Conservation (phyloP, 1,284 basidiomycete species). For the Ganoderma lucidum region DNA sequence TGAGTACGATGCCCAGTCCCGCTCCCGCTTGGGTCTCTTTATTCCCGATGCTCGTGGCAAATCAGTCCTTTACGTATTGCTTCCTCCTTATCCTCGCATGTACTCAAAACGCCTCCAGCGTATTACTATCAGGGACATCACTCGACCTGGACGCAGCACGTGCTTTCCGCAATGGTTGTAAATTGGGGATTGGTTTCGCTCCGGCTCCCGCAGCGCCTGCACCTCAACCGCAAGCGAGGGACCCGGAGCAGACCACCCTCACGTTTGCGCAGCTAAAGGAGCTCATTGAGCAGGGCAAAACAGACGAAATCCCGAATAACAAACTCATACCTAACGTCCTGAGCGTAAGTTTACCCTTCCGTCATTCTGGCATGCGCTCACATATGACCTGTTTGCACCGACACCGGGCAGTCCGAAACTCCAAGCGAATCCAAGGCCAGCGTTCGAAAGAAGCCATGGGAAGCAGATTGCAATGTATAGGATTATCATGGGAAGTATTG, state of each 20-base stretch:
- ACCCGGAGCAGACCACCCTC: constrained; percentile 51
- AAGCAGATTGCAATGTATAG: constrained; percentile 37
- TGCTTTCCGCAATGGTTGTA: neutral
- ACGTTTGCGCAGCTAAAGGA: constrained; percentile 73
- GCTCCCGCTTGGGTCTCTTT: neutral
- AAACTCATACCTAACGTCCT: constrained; percentile 68
- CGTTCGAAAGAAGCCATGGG: constrained; percentile 71
- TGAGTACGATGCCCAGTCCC: neutral
- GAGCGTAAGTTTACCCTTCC: constrained; percentile 56
- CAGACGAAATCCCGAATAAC: constrained; percentile 80
- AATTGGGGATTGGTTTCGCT: neutral
- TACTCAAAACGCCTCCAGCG: constrained; percentile 23
- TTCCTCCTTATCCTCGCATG: neutral
- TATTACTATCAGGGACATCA: constrained; percentile 32
- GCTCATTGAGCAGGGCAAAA: constrained; percentile 73
- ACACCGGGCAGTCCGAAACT: constrained; percentile 49
- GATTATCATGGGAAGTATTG: neutral
- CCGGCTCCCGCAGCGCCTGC: neutral
- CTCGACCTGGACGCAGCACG: constrained; percentile 38
- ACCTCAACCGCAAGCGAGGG: constrained; percentile 13
- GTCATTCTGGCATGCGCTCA: neutral
- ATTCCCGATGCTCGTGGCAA: constrained; percentile 1
- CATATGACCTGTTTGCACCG: neutral
- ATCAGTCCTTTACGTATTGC: neutral
- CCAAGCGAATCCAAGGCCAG: constrained; percentile 61